A percentile compares a stretch with the other conserved stretches of the same genome.
phyloP scores from a whole-genome alignment of 78 protist species.

The Dictyostelium intermedium region DNA sequence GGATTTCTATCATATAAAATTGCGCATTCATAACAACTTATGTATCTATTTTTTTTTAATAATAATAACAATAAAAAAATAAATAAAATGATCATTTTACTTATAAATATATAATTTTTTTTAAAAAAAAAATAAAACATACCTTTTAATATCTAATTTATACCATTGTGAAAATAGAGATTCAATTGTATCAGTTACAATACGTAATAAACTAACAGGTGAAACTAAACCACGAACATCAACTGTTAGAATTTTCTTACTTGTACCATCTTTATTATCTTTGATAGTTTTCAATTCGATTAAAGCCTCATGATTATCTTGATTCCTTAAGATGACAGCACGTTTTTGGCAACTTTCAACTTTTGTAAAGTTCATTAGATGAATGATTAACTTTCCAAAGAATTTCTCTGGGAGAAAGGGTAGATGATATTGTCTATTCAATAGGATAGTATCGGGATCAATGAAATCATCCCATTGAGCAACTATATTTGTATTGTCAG shows the following conservation, averaged over 20 bases:
- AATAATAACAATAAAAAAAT: neutral
- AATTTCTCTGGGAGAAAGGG: constrained; percentile 61
- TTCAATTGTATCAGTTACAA: constrained; percentile 74
- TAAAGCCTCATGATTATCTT: constrained; percentile 60
- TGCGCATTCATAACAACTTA: constrained; percentile 72
- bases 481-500: neutral
- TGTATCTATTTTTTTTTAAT: too few species aligned
- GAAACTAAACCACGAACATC: constrained; percentile 54
- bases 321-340: constrained; percentile 22
- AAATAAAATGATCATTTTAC: neutral
- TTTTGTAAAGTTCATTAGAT: constrained; percentile 25
- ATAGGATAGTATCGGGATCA: constrained; percentile 25
- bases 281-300: constrained; percentile 22
- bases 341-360: constrained; percentile 59
- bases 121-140: neutral
- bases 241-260: constrained; percentile 18
- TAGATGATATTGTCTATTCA: constrained; percentile 67
- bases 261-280: neutral
- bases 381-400: constrained; percentile 59
- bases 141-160: constrained; percentile 71
- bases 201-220: constrained; percentile 48
- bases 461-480: constrained; percentile 61
- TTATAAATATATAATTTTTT: too few species aligned
- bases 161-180: constrained; percentile 77
- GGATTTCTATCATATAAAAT: constrained; percentile 50